Base-by-base conservation (phyloP, 202 grass and related monocot genomes). In the Sporobolus alterniflorus region DNA sequence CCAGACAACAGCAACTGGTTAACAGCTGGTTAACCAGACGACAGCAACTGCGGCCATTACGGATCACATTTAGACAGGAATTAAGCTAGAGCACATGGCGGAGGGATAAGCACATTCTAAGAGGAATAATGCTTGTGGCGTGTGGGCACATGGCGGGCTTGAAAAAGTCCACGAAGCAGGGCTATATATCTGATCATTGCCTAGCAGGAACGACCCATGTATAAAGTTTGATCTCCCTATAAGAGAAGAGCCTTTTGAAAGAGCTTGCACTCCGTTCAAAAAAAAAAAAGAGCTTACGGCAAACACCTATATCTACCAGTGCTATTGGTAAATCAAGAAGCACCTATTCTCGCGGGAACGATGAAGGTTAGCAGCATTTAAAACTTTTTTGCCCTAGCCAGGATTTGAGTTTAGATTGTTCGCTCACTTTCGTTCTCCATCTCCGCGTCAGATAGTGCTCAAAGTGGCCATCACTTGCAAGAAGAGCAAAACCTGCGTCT, bases 401-500 rank as follows among this genome's bases (percentile, higher is more conserved):
- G n/a, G 9, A 12, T 69, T n/a, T 80, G 74, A 63, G 25, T 64
- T 39, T 64, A 2, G 36, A 32, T 41, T 9, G 26, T 39, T 55
- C 18, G 25, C 1, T 68, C 1, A 68, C 63, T 14, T 20, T 69
- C 68, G 9, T 69, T 75, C 12, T 86, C 43, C 43, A 56, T 34
- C 50, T 63, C 2, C 6, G 26, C 5, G 46, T 43, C 74, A 97
- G 84, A 88, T 94, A 70, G 94, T 94, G 78, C 79, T 97, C 17
- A 87, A 97, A 64, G 84, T 94, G 56, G 49, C 71, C 34, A 84
- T 90, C 71, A 48, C 74, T 41, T 90, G 91, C 79, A 76, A 86
- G 71, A 94, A 88, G 61, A 90, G 89, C 87, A 94, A 75, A 46
- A 74, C 89, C 54, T 80, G 81, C 31, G 72, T 91, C 78, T 52